Conservation (phyloP, 495 filamentous ascomycete species). For the Hypoxylon fragiforme region DNA sequence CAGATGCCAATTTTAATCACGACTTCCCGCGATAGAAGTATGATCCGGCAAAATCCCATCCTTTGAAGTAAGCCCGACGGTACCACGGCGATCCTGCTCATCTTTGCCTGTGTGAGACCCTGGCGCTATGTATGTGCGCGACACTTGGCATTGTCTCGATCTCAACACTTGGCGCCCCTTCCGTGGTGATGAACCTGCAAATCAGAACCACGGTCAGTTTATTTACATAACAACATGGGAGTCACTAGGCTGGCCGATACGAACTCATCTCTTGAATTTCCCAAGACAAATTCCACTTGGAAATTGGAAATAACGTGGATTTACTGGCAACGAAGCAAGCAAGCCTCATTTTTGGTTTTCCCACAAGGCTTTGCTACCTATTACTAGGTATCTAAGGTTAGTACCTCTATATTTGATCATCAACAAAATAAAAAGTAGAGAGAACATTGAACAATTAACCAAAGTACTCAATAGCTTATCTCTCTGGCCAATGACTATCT, state of each 20-base stretch:
- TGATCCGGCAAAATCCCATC: background rate
- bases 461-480: background rate
- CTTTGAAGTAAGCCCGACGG: background rate
- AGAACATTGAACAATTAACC: too few species aligned
- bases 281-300: background rate
- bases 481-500: background rate
- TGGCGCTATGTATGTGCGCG: conserved; percentile 7
- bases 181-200: conserved; percentile 1
- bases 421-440: too few species aligned
- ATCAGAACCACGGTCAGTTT: background rate
- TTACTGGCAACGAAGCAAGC: too few species aligned
- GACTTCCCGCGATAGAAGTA: background rate
- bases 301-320: too few species aligned
- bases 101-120: conserved; percentile 5
- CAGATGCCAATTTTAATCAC: background rate
- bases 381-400: too few species aligned
- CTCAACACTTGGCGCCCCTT: conserved; percentile 21
- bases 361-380: too few species aligned
- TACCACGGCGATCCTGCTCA: background rate
- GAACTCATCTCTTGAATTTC: background rate
- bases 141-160: conserved; percentile 24
- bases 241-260: background rate
- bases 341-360: too few species aligned
- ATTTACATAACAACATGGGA: background rate
- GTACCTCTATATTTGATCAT: too few species aligned